Evolutionary conservation across 106 monocot species (phyloP), one percentile per base, ranked within the genome.

Genomic region (Dioscorea dumetorum): DNA sequence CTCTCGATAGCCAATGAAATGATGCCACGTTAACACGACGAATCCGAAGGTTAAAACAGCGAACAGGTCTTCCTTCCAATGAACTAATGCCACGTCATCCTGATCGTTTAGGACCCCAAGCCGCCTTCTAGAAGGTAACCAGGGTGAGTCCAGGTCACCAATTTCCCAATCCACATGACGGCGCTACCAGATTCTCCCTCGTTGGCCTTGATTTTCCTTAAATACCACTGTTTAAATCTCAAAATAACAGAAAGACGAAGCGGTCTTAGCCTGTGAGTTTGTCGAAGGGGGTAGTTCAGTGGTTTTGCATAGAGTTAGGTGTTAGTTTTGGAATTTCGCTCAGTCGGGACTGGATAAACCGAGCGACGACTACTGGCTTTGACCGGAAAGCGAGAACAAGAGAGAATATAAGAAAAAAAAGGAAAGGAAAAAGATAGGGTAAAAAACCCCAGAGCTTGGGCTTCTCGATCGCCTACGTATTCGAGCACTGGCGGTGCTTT

Each of bases 281-380:
- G 28, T 28, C 28, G 54, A 54, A 54, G 54, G 54, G 54, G 41
- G 41, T 41, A 41, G 41, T 41, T 41, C 10, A 10, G 41, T 41
- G 41, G 18, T 19, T 54, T 54, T 12, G 54, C 3, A 5, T 54
- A 54, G 2, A 5, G 3, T 54, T 5, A 8, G 2, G 19, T 19
- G 54, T 4, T 19, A 19, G 1, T 19, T 16, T 18, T 12, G 54
- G 54, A 16, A 19, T 54, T 54, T 54, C 19, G 15, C 13, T 3
- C 3, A 2, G 5, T 54, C 54, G 54, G 13, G 12, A 54, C 7
- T 5, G 54, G 54, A 0, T 18, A 54, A 54, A 54, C 16, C 76
- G 52, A 69, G 69, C 69, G 62, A 63, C 69, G 21, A 17, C n/a
- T 5, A 48, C 60, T n/a, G 12, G 18, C 14, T 54, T 71, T 49